phyloP scores from a whole-genome alignment of 345 rosid genomes.

The Populus ilicifolia region DNA sequence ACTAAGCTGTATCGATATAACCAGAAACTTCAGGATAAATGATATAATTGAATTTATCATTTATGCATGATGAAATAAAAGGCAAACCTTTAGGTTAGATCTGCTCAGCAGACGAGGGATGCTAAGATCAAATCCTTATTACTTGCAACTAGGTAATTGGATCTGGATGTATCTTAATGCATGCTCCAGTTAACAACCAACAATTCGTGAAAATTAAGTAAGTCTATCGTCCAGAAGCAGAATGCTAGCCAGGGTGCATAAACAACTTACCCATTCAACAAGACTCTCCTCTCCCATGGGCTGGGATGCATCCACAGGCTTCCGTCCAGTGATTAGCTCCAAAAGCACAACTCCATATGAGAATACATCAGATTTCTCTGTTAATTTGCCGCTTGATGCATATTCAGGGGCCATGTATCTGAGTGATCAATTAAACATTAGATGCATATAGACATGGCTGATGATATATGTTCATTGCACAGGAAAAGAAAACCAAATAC shows the following conservation, averaged over 20 bases:
- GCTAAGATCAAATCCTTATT: background rate
- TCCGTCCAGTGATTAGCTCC: slow-evolving; percentile 93
- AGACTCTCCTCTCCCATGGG: slow-evolving; percentile 93
- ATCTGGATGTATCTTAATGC: background rate
- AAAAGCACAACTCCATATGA: slow-evolving; percentile 91
- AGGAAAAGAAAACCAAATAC: background rate
- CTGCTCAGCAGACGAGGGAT: background rate
- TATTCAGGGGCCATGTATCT: slow-evolving; percentile 99
- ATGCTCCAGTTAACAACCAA: background rate
- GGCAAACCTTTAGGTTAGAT: background rate
- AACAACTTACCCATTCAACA: slow-evolving; percentile 79
- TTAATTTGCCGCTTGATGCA: slow-evolving; percentile 93
- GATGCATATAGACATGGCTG: background rate
- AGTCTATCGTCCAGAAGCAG: background rate
- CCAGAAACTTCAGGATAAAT: background rate
- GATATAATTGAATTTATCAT: slow-evolving; percentile 5
- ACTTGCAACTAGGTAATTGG: background rate
- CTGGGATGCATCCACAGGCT: slow-evolving; percentile 87
- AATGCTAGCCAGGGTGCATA: background rate
- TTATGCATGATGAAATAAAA: background rate
- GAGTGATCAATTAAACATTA: slow-evolving; percentile 20
- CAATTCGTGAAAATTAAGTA: background rate
- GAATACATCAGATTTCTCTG: slow-evolving; percentile 93
- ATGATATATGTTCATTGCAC: background rate
- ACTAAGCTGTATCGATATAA: background rate